Base-by-base conservation (phyloP, 345 rosid genomes). In the Heritiera littoralis region DNA sequence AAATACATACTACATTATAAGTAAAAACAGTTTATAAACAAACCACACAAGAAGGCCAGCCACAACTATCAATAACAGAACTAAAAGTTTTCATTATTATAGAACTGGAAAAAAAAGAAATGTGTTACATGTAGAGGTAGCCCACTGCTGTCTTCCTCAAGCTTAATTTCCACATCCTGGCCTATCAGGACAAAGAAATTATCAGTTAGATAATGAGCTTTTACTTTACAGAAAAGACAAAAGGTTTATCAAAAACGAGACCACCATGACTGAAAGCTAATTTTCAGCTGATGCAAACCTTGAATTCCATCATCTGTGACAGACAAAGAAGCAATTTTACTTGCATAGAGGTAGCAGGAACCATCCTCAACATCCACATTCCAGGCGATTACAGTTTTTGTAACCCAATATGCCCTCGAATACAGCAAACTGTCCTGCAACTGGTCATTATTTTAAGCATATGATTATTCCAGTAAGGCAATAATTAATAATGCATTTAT, bases 341-440 rank as follows among this genome's bases (percentile, higher is more conserved):
- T 92, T 48, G 92, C 97, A 83, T 89, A 93, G 77, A 93, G 83
- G 82, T 81, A 94, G 87, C 89, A 91, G 3, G 88, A 89, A 51
- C 86, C 90, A 79, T 85, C 89, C 59, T 86, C 83, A 85, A 81
- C 78, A 79, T 89, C 95, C 78, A 88, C 95, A 89, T 92, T 88
- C 97, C 93, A 93, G 5, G 97, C 98, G 51, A 96, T 91, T 81
- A 90, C 66, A 56, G 82, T 78, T 84, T 23, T 59, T 43, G 85
- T 84, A 28, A 90, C 91, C 99, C 98, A 93, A 77, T 85, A 90
- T 18, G 94, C 97, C 81, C 88, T 89, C 7, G 97, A 91, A 79
- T 80, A 85, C 40, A 80, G 32, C 80, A 92, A 86, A 79, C 83
- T 71, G 81, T 86, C 89, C 82, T 84, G 91, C 83, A 88, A 79